phyloP scores from a whole-genome alignment of 768 basidiomycete species.

The Calocera viscosa region DNA sequence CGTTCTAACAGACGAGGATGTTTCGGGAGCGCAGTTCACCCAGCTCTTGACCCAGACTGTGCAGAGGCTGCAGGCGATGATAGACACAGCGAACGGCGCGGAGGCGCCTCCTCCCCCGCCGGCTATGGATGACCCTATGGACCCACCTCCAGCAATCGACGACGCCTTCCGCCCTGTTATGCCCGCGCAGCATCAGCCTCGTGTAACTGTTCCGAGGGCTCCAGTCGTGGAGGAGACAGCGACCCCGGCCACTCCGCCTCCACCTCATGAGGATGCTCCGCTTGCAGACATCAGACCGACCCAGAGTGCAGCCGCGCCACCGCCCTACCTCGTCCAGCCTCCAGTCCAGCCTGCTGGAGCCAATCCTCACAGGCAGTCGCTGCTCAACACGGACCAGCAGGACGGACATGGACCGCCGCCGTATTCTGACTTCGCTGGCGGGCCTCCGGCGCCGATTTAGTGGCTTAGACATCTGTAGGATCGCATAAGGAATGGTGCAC shows the following conservation, averaged over 20 bases:
- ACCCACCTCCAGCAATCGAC: conserved; percentile 81
- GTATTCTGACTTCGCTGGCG: conserved; percentile 3
- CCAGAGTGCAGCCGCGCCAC: not conserved
- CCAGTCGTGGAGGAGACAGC: not conserved
- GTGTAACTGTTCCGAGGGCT: not conserved
- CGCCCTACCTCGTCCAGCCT: conserved; percentile 8
- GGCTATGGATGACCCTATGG: conserved; percentile 73
- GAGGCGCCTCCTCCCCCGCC: conserved; percentile 57
- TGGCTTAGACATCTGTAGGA: not conserved
- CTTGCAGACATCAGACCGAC: not conserved
- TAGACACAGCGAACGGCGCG: not conserved
- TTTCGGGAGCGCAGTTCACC: conserved; percentile 43
- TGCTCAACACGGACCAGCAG: not conserved
- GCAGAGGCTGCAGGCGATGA: conserved; percentile 38
- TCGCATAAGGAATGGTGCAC: not conserved
- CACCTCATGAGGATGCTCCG: conserved; percentile 8
- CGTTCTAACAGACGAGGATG: conserved; percentile 55
- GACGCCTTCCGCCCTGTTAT: conserved; percentile 27
- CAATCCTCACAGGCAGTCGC: not conserved
- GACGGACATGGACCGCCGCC: conserved; percentile 7
- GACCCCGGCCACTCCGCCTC: conserved; percentile 2
- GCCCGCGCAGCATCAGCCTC: not conserved
- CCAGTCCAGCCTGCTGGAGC: not conserved
- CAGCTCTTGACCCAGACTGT: conserved; percentile 41
- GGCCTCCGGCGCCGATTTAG: not conserved